Evolutionary conservation across 164 flowering plant genomes (phyloP), one percentile per base, ranked within the genome.

Genomic region (Piper longum): DNA sequence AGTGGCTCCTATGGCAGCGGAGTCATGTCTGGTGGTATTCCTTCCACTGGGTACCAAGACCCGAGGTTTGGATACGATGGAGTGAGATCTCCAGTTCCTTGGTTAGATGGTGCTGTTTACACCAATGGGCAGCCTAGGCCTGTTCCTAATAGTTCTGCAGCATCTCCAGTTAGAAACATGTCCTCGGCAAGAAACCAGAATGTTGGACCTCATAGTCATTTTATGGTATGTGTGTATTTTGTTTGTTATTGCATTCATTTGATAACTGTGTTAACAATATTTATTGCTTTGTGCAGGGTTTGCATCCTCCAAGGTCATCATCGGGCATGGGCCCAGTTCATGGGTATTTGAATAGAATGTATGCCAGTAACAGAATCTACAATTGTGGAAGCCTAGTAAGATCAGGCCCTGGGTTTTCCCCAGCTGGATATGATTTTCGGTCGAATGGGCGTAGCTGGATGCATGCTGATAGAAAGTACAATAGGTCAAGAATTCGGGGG

Each of bases 401-500:
- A 65, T 18, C 72, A 48, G 76, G 79, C 59, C 43, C 56, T 26
- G 75, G 77, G 7, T 78, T 62, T 68, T 80, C 72, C 51, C 70
- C 83, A 12, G 73, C 48, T 67, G 75, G 78, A 26, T 72, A 66
- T 16, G 69, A 69, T 62, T 45, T 73, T 36, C 59, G 85, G 60
- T 19, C 71, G 7, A 76, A 70, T 78, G 82, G 82, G 4, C 80
- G 81, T 61, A 81, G 84, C 2, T 89, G 86, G 95, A 54, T 73
- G 55, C 67, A 80, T 48, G 74, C 68, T 64, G 96, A 85, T 70
- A 72, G 26, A 72, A 88, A 85, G 71, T 84, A 79, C 76, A 85
- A 13, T 48, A 48, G 78, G 64, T 71, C 86, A 39, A 79, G 84
- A 70, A 86, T 85, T 14, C 73, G 87, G 44, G 80, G 80, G 36